phyloP scores from a whole-genome alignment of 805 yeast genomes.

The Wickerhamiella vanderwaltii region DNA sequence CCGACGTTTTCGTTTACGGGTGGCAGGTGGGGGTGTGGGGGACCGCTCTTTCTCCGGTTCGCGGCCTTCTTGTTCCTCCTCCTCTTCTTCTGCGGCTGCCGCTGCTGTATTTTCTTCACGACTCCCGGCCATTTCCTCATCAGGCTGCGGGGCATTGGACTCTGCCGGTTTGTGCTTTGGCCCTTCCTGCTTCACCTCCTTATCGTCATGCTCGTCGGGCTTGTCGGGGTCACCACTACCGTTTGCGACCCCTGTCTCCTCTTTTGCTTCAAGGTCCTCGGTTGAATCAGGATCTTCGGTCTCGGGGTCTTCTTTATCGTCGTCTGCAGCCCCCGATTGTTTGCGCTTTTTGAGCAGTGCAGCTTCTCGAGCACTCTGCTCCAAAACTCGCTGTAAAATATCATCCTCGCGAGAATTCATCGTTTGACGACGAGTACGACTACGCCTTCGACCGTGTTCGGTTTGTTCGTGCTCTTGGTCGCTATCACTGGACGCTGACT shows the following conservation, averaged over 20 bases:
- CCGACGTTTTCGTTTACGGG: constrained; percentile 8
- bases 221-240: constrained; percentile 10
- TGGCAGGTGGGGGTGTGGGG: constrained; percentile 3
- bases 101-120: background rate
- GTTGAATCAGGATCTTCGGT: background rate
- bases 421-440: constrained; percentile 21
- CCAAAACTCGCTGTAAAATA: constrained; percentile 31
- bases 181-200: no score
- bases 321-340: background rate
- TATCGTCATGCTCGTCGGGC: no score
- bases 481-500: background rate
- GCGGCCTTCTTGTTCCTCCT: background rate
- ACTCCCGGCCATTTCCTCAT: background rate
- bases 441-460: background rate
- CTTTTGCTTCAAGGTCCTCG: background rate
- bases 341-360: constrained; percentile 8
- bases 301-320: background rate
- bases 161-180: no score
- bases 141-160: no score
- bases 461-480: constrained; percentile 5
- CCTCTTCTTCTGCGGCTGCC: constrained; percentile 1
- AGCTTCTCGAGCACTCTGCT: constrained; percentile 29
- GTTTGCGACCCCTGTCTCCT: background rate
- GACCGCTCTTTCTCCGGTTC: no score
- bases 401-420: constrained; percentile 29